phyloP scores from a whole-genome alignment of 495 filamentous ascomycete species.

The Podospora comata region DNA sequence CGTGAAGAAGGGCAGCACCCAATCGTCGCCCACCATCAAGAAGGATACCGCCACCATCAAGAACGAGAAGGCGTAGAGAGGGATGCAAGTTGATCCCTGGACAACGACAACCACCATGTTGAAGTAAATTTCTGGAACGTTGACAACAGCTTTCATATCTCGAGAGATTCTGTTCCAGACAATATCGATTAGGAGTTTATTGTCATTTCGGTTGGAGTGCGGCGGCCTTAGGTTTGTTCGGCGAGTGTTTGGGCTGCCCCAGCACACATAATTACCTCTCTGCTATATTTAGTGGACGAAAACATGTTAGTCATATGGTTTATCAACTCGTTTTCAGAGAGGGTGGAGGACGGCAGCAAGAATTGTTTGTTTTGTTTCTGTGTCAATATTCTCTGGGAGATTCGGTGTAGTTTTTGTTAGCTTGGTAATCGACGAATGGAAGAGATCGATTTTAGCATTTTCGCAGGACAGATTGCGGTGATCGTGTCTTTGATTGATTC shows the following conservation, averaged over 20 bases:
- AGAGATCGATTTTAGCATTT: background rate
- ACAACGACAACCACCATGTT: constrained; percentile 2
- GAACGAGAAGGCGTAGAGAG: constrained; percentile 37
- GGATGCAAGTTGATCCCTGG: background rate
- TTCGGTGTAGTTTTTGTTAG: constrained; percentile 24
- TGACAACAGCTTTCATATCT: constrained; percentile 22
- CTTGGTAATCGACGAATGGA: constrained; percentile 17
- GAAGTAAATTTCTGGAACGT: constrained; percentile 9
- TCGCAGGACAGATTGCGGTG: background rate
- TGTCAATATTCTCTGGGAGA: constrained; percentile 24
- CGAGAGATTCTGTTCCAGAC: constrained; percentile 20
- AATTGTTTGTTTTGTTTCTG: constrained; percentile 28
- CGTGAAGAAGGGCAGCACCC: constrained; percentile 48
- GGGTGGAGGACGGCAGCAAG: constrained; percentile 23
- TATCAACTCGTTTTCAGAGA: constrained; percentile 25
- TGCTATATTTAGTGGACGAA: constrained; percentile 22
- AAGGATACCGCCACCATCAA: constrained; percentile 48
- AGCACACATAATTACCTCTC: constrained; percentile 32
- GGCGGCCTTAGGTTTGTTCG: constrained; percentile 10
- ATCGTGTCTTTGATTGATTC: background rate
- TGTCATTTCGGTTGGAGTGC: constrained; percentile 30
- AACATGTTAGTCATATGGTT: constrained; percentile 27
- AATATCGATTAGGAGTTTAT: constrained; percentile 30
- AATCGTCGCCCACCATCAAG: constrained; percentile 49
- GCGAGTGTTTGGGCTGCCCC: constrained; percentile 20